Evolutionary conservation across 2,329 filamentous ascomycete genomes (phyloP).

Genomic region (Diaporthe humulicola): DNA sequence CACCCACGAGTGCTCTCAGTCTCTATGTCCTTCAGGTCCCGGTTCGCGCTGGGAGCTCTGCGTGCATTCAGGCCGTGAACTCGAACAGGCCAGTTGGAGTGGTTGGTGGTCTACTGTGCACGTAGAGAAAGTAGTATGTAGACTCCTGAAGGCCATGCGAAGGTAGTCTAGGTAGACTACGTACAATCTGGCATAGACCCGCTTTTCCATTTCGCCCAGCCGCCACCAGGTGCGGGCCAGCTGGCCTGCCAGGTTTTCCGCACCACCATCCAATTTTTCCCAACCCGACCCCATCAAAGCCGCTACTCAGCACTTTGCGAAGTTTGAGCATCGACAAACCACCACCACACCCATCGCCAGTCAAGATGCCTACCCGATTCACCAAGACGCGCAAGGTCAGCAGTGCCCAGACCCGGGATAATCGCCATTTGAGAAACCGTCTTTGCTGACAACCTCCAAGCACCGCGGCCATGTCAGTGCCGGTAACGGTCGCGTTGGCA

Average conservation of each 20-base stretch:
- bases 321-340: constrained; percentile 38
- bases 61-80: not conserved
- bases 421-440: not conserved
- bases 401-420: constrained; percentile 16
- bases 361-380: constrained; percentile 74
- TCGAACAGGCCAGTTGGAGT: not conserved
- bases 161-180: too few species aligned
- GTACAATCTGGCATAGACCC: too few species aligned
- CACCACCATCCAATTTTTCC: constrained; percentile 16
- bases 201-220: not conserved
- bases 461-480: constrained; percentile 98
- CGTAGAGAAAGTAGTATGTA: too few species aligned
- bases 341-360: constrained; percentile 39
- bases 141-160: not conserved
- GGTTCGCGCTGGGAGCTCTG: not conserved
- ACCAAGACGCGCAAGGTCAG: constrained; percentile 78
- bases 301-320: constrained; percentile 28
- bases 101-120: too few species aligned
- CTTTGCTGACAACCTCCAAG: constrained; percentile 51
- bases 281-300: constrained; percentile 33
- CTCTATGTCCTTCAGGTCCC: not conserved
- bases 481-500: constrained; percentile 98
- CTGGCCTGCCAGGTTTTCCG: constrained; percentile 22
- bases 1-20: not conserved
- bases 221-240: not conserved